phyloP scores from a whole-genome alignment of 352 stramenopile species.

The Phytophthora podocarpi region DNA sequence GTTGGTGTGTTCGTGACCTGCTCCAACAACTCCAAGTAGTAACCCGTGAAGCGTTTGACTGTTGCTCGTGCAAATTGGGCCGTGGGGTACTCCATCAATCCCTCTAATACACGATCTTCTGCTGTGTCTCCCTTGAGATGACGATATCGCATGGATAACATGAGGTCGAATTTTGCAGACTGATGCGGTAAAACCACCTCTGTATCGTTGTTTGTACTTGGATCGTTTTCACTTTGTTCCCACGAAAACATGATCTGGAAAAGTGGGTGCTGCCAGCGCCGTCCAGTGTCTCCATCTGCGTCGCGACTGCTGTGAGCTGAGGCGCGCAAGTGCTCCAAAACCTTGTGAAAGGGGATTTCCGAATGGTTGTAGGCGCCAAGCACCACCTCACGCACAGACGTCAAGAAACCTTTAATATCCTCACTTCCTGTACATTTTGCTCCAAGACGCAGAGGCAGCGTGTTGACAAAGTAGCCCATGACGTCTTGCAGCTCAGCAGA shows the following conservation, averaged over 20 bases:
- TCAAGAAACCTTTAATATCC: conserved; percentile 42
- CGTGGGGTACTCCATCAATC: conserved; percentile 50
- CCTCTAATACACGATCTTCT: conserved; percentile 41
- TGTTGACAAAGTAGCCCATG: conserved; percentile 71
- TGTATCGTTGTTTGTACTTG: background rate
- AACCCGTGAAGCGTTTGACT: conserved; percentile 44
- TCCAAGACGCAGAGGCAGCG: conserved; percentile 51
- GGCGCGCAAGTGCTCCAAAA: conserved; percentile 46
- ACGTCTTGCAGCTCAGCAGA: conserved; percentile 32
- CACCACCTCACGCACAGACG: conserved; percentile 44
- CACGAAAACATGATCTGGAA: conserved; percentile 71
- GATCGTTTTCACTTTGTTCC: conserved; percentile 25
- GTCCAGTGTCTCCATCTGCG: conserved; percentile 1
- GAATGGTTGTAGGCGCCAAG: conserved; percentile 51
- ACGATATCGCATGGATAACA: conserved; percentile 58
- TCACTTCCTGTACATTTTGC: background rate
- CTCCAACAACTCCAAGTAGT: conserved; percentile 45
- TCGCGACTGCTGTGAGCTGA: conserved; percentile 8
- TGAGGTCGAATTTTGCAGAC: conserved; percentile 67
- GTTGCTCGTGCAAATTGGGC: conserved; percentile 38
- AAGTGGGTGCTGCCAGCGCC: conserved; percentile 32
- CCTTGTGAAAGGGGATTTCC: conserved; percentile 58
- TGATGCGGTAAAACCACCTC: conserved; percentile 40
- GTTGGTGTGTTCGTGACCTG: conserved; percentile 30
- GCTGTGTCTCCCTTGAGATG: background rate